Evolutionary conservation across 352 stramenopile species (phyloP).

Genomic region (Lagenidium giganteum): DNA sequence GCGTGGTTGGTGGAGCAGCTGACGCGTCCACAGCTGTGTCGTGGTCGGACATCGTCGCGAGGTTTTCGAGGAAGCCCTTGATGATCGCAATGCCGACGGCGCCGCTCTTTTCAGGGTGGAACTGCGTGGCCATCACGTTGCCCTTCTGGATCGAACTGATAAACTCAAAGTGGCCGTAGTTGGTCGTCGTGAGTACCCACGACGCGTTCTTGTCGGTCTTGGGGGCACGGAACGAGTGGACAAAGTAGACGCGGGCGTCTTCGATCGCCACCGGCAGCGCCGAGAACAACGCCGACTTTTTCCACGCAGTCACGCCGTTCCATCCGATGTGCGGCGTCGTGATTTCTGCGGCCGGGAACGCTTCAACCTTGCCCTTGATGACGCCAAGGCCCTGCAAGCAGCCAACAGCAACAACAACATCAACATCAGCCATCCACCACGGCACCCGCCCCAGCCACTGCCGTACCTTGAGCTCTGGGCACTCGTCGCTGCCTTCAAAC

Average conservation of each 20-base stretch:
- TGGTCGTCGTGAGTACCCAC: conserved; percentile 95
- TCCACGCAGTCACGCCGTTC: conserved; percentile 93
- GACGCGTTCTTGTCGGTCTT: conserved; percentile 71
- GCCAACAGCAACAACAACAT: neutral
- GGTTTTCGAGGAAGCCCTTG: conserved; percentile 90
- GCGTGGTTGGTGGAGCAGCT: conserved; percentile 41
- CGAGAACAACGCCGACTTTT: conserved; percentile 73
- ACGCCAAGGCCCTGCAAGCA: conserved; percentile 83
- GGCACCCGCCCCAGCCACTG: no score
- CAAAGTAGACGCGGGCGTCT: conserved; percentile 92
- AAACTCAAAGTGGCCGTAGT: conserved; percentile 93
- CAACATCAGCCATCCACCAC: neutral
- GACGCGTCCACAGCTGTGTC: conserved; percentile 31
- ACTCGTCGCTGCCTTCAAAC: conserved; percentile 96
- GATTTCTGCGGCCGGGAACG: conserved; percentile 80
- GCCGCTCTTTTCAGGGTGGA: conserved; percentile 98
- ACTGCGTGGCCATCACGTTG: conserved; percentile 97
- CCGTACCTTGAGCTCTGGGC: conserved; percentile 54
- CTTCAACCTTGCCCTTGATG: conserved; percentile 89
- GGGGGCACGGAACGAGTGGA: conserved; percentile 94
- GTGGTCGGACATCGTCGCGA: conserved; percentile 29
- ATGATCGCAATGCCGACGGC: conserved; percentile 89
- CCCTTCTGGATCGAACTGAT: conserved; percentile 93
- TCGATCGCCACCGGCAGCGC: conserved; percentile 24
- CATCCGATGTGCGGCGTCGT: conserved; percentile 97